Evolutionary conservation across 2,329 filamentous ascomycete species (phyloP), one percentile per base, ranked within the genome.

Genomic region (Cladophialophora exuberans): DNA sequence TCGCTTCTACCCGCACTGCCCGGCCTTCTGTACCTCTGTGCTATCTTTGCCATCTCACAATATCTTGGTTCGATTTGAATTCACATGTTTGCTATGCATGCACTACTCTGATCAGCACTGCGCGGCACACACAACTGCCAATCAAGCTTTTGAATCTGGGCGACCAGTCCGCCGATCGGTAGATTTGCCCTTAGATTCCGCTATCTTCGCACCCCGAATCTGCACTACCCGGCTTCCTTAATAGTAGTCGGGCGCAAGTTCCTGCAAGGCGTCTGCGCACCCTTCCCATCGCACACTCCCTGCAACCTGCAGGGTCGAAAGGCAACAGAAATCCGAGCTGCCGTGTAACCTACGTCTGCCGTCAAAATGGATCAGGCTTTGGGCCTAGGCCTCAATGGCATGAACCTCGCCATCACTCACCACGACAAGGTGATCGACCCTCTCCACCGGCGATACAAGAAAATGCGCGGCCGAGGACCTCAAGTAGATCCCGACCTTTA

Each of bases 361-460:
- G 31, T 51, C 54, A 47, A 49, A 52, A 61, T 61, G 58, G 58
- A 61, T 26, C 53, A 56, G 30, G 59, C 60, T 41, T 39, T 60
- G n/a, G 54, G 59, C 4, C 31, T 61, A 22, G 53, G 41, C 47
- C 44, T 65, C 18, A 57, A 59, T 31, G 64, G 56, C 17, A 54
- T 65, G 5, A 59, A 54, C 22, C 28, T 59, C 22, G 61, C 53
- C 23, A 30, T 59, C 30, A 48, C 60, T 28, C 62, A 66, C 46
- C 58, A 59, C 20, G 61, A 66, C 23, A 60, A 61, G 36, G 54
- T 63, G 28, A 54, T 56, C 36, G 57, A 61, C 31, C 61, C 61
- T 20, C 36, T 61, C 10, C 59, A 62, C 26, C 46, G 55, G 31
- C 44, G 54, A 51, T 60, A 52, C 25, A 53, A 63, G 28, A 61